Evolutionary conservation across 2,329 filamentous ascomycete genomes (phyloP), one percentile per base, ranked within the genome.

Genomic region (Colletotrichum costaricense): DNA sequence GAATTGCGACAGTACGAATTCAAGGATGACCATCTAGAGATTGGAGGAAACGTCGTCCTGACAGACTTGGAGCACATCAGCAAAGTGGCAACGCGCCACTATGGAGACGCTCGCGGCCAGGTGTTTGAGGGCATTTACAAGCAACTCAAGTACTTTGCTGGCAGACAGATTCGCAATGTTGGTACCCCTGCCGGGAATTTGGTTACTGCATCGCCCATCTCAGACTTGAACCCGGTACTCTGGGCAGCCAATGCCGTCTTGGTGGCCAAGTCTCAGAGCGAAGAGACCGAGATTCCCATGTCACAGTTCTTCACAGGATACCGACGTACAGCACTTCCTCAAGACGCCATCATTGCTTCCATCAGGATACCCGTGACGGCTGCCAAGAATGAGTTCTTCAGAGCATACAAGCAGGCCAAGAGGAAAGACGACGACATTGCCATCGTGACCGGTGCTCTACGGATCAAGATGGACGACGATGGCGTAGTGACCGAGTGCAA

Each of bases 391-490:
- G 97, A 98, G 80, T 95, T 92, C 80, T 93, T 98, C 81, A 90
- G 93, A 56, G 93, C 96, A 1, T 98, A 98, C 84, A 99, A 99
- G 83, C 96, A 98, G 81, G 92, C 97, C 0, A 99, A 99, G 86
- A 88, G 97, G 76, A 98, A 98, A 80, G 97, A 99, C 78, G 97
- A 99, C 78, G 97, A 99, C 80, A 98, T 99, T 80, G 97, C 97
- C 2, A 98, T 99, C 78, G 97, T 98, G 28, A 98, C 97, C 62
- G 92, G 93, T 33, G 95, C 96, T 1, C 83, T 98, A 70, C 90
- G 94, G 46, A 88, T 98, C 5, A 90, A 89, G 5, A 84, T 98
- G 3, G 89, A 92, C 52, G 88, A 93, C 2, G 87, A 88, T 1
- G 90, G 96, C 55, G 81, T 90, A 2, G 94, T 98, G 6, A 88